phyloP scores from a whole-genome alignment of 1,284 basidiomycete genomes.

The Mycosarcoma mackinlayi region DNA sequence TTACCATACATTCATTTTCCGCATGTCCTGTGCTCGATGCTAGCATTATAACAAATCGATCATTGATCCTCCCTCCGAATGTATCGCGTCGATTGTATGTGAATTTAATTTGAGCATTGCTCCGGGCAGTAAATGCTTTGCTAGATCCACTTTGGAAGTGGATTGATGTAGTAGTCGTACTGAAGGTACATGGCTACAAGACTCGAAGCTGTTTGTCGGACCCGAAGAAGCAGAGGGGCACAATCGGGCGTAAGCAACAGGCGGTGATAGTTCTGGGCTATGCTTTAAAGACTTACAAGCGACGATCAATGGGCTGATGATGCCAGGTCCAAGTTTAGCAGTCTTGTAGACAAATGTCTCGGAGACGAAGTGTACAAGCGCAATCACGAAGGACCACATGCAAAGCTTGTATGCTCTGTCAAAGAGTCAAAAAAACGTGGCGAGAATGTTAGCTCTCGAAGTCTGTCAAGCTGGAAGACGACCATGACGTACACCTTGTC shows the following conservation, averaged over 20 bases:
- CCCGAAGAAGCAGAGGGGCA: no score
- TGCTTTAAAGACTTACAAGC: conserved; percentile 84
- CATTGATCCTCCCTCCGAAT: not conserved
- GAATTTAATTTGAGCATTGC: no score
- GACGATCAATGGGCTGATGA: conserved; percentile 83
- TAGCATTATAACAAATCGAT: not conserved
- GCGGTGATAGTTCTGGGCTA: no score
- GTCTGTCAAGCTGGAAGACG: not conserved
- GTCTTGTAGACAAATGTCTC: conserved; percentile 87
- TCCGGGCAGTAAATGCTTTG: not conserved
- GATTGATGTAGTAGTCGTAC: conserved; percentile 21
- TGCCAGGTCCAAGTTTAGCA: conserved; percentile 75
- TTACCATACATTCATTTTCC: not conserved
- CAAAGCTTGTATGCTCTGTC: conserved; percentile 80
- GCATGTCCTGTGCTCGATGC: no score
- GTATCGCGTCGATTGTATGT: no score
- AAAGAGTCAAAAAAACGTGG: not conserved
- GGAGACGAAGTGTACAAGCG: conserved; percentile 86
- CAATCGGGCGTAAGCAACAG: no score
- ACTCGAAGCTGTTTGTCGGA: conserved; percentile 28
- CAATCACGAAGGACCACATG: conserved; percentile 86
- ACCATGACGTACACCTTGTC: conserved; percentile 46
- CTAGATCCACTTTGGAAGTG: not conserved
- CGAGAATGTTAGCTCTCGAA: no score
- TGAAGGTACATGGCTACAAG: conserved; percentile 31